Base-by-base conservation (phyloP, 2,329 filamentous ascomycete species). In the Aspergillus spinulosporus region DNA sequence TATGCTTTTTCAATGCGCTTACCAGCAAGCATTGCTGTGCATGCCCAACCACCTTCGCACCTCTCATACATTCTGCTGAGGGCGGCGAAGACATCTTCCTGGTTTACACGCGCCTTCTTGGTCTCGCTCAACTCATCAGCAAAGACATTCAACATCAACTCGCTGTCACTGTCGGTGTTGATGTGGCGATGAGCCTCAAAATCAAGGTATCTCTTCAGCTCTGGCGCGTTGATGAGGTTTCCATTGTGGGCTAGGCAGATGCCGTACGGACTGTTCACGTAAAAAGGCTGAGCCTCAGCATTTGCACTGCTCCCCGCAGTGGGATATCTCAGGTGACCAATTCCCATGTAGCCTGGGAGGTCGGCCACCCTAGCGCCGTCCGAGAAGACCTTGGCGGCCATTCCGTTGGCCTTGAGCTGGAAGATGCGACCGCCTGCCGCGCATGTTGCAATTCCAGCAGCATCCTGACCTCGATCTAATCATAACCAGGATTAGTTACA, bases 231-330 rank as follows among this genome's bases (percentile, higher is more conserved):
- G 78, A 95, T 89, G 46, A 96, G 80, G 75, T 96, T 96, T 58
- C 92, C 92, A 68, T 96, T 96, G 76, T 94, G 88, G 21, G 87
- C 84, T 70, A 94, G 83, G 67, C 83, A 89, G 65, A 95, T 88
- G 47, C 91, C 91, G 69, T 91, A 94, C 1, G 90, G 90, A 56
- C 83, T 84, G 78, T 96, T 96, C 66, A 94, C 90, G 70, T 94
- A 96, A 74, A 97, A 96, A 0, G 92, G 92, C 74, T 96, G 92
- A 8, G 90, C 90, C 75, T 96, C 91, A 5, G 90, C 87, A 68
- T 90, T 93, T 57, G 85, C 85, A 63, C 88, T 89, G 71, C 87
- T 94, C 56, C 92, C 92, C 9, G 89, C 89, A 5, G 92, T 97
- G 8, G 92, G 92, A 74, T 97, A 97, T 71, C 92, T 82, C 64